phyloP scores from a whole-genome alignment of 2,329 filamentous ascomycete genomes.

The Stemphylium beticola region DNA sequence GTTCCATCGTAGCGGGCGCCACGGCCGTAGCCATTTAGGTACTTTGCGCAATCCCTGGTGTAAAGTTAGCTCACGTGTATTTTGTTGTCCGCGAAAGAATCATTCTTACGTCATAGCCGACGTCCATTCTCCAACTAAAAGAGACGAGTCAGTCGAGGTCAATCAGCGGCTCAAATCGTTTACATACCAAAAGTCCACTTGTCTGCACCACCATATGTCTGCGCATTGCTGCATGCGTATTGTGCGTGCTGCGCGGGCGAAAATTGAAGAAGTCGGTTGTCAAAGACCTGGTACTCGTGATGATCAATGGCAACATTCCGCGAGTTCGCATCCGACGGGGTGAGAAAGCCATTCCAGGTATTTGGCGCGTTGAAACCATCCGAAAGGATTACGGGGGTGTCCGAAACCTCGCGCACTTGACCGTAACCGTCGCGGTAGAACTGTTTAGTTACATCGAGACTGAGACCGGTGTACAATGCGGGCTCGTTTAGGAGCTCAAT shows the following conservation, averaged over 20 bases:
- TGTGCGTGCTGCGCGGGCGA: slow-evolving; percentile 61
- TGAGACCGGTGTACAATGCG: slow-evolving; percentile 52
- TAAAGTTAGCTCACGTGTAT: not conserved
- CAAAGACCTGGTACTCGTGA: slow-evolving; percentile 73
- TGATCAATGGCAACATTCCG: slow-evolving; percentile 68
- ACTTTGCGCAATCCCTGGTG: slow-evolving; percentile 56
- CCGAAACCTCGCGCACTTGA: slow-evolving; percentile 52
- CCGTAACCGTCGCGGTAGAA: slow-evolving; percentile 64
- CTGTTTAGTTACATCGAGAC: slow-evolving; percentile 55
- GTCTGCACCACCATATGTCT: slow-evolving; percentile 59
- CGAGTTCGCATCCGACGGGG: slow-evolving; percentile 56
- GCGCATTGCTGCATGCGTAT: slow-evolving; percentile 62
- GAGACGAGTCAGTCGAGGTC: slow-evolving; percentile 1
- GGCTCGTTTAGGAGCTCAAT: slow-evolving; percentile 67
- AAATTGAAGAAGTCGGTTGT: slow-evolving; percentile 57
- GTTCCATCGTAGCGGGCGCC: slow-evolving; percentile 67
- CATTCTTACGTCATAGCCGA: slow-evolving; percentile 63
- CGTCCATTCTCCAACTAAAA: slow-evolving; percentile 72
- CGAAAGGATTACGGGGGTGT: slow-evolving; percentile 62
- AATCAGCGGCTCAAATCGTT: not conserved
- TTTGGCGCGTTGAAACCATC: slow-evolving; percentile 62
- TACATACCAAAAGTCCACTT: slow-evolving; percentile 60
- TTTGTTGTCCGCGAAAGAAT: not conserved
- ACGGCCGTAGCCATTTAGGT: slow-evolving; percentile 62
- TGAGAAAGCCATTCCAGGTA: slow-evolving; percentile 68